phyloP scores from a whole-genome alignment of 208 protist genomes.

The Trypanosomatidae sp. region DNA sequence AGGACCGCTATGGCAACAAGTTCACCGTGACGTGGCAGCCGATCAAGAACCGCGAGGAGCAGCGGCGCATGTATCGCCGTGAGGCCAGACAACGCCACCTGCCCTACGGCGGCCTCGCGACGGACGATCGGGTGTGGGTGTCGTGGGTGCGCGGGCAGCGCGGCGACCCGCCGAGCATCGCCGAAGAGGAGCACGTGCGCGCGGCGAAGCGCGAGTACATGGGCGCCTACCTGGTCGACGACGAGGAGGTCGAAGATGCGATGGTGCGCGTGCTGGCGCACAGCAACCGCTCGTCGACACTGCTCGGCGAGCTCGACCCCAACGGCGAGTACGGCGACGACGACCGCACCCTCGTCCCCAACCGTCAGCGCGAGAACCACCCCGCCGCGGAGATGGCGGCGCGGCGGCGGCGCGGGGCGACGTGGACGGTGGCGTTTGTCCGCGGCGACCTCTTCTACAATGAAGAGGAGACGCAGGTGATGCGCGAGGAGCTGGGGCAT shows the following conservation, averaged over 20 bases:
- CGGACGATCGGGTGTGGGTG: conserved; percentile 78
- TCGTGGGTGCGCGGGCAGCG: conserved; percentile 82
- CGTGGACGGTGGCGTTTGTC: conserved; percentile 78
- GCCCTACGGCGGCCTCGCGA: conserved; percentile 74
- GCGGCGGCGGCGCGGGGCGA: conserved; percentile 43
- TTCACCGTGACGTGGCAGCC: conserved; percentile 83
- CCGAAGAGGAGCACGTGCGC: conserved; percentile 73
- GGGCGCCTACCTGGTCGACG: conserved; percentile 71
- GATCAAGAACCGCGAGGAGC: conserved; percentile 69
- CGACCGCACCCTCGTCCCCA: conserved; percentile 46
- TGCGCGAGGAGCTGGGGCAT: conserved; percentile 74
- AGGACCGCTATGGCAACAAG: conserved; percentile 86
- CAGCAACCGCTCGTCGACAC: conserved; percentile 66
- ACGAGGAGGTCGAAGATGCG: conserved; percentile 84
- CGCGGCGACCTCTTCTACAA: conserved; percentile 87
- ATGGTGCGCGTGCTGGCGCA: conserved; percentile 81
- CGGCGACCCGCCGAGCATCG: conserved; percentile 64
- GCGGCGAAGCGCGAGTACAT: conserved; percentile 80
- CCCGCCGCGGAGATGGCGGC: conserved; percentile 50
- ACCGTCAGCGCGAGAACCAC: conserved; percentile 48
- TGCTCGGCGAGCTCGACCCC: conserved; percentile 79
- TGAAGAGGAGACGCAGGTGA: conserved; percentile 82
- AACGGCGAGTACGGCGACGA: conserved; percentile 76
- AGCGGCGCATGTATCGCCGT: conserved; percentile 77
- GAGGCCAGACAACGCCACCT: conserved; percentile 77